A percentile compares a stretch with the other conserved stretches of the same genome.
phyloP scores from a whole-genome alignment of 1,139 yeast species.

The Geotrichum aggregatum region DNA sequence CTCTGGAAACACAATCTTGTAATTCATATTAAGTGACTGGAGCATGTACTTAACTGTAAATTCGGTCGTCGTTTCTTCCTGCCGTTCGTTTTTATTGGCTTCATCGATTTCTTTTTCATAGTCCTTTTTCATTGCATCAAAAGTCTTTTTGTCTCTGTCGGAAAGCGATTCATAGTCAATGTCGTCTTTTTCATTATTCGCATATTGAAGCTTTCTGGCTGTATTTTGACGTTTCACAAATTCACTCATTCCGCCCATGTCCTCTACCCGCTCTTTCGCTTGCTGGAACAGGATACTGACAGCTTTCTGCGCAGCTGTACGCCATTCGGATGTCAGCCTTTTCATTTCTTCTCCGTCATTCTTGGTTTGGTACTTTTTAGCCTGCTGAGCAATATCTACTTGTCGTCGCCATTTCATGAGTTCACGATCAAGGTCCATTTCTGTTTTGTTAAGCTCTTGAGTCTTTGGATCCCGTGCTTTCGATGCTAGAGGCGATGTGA shows the following conservation, averaged over 20 bases:
- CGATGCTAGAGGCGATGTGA: conserved; percentile 22
- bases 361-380: conserved; percentile 36
- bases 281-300: conserved; percentile 44
- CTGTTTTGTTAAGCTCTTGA: conserved; percentile 23
- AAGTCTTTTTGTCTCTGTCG: conserved; percentile 32
- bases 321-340: conserved; percentile 44
- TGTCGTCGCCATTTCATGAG: conserved; percentile 32
- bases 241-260: conserved; percentile 47
- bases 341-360: conserved; percentile 30
- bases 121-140: conserved; percentile 26
- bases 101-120: conserved; percentile 34
- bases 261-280: conserved; percentile 41
- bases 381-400: conserved; percentile 38
- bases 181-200: conserved; percentile 26
- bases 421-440: conserved; percentile 31
- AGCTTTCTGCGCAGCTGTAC: conserved; percentile 44
- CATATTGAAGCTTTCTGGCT: conserved; percentile 14
- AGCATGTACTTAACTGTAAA: conserved; percentile 46
- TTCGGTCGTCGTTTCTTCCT: conserved; percentile 31
- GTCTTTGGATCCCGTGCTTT: conserved; percentile 9
- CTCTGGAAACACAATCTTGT: conserved; percentile 39
- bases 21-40: conserved; percentile 42
- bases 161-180: conserved; percentile 39
- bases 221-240: conserved; percentile 40
- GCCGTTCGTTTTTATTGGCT: conserved; percentile 30